phyloP scores from a whole-genome alignment of 208 protist species.

The Angomonas ambiguus region DNA sequence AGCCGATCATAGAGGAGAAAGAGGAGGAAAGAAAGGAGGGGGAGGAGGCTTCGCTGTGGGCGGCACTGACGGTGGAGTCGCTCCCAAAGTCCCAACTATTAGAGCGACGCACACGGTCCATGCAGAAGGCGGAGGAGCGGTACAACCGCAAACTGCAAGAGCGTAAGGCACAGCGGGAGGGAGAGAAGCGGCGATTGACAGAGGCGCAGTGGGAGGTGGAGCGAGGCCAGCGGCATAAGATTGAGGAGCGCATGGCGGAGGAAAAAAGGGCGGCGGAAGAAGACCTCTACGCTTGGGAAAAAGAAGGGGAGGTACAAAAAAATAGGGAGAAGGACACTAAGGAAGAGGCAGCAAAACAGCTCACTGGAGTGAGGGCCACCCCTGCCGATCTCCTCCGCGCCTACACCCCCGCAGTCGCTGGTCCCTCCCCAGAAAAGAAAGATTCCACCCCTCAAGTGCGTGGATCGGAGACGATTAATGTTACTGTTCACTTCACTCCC shows the following conservation, averaged over 20 bases:
- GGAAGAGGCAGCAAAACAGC: background rate
- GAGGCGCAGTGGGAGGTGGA: slow-evolving; percentile 90
- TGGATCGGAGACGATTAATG: slow-evolving; percentile 63
- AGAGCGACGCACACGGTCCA: slow-evolving; percentile 57
- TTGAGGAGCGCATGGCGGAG: slow-evolving; percentile 64
- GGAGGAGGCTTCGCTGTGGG: slow-evolving; percentile 35
- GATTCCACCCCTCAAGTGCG: slow-evolving; percentile 25
- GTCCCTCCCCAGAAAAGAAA: slow-evolving; percentile 15
- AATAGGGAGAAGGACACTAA: background rate
- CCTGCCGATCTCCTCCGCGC: slow-evolving; percentile 18
- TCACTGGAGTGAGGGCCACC: slow-evolving; percentile 14
- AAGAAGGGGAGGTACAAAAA: slow-evolving; percentile 1
- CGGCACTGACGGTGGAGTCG: slow-evolving; percentile 42
- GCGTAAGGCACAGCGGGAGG: slow-evolving; percentile 60
- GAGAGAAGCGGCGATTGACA: slow-evolving; percentile 80
- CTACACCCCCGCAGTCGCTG: background rate
- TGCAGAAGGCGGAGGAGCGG: slow-evolving; percentile 56
- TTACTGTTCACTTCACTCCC: slow-evolving; percentile 86
- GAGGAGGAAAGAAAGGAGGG: slow-evolving; percentile 4
- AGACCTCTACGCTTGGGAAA: slow-evolving; percentile 77
- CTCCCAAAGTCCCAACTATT: slow-evolving; percentile 40
- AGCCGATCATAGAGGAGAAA: background rate
- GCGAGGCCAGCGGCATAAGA: slow-evolving; percentile 62
- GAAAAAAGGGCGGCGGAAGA: slow-evolving; percentile 61
- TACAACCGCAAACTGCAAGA: slow-evolving; percentile 71